Percentiles rank a stretch among this genome's conserved stretches.
Conservation (phyloP, 176 grass and related monocot genomes). For the Zizania latifolia region DNA sequence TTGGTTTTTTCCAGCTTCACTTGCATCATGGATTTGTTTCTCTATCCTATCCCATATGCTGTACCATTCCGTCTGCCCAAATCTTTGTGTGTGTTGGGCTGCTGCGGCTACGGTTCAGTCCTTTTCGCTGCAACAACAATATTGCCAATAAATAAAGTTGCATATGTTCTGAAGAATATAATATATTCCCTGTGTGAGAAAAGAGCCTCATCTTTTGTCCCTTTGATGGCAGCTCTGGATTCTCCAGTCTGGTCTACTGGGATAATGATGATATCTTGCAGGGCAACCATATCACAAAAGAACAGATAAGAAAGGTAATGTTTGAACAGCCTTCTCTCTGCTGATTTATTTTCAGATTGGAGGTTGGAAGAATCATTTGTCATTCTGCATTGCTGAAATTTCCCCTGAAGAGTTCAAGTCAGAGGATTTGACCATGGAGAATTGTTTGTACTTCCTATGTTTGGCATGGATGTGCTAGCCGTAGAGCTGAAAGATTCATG, state of each 20-base stretch:
- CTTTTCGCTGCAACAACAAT: background rate
- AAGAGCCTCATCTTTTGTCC: background rate
- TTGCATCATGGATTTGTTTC: slow-evolving; percentile 2
- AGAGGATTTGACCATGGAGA: background rate
- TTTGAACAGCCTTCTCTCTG: background rate
- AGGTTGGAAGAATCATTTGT: background rate
- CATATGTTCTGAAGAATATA: slow-evolving; percentile 31
- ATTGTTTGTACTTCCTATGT: background rate
- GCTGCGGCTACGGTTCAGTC: background rate
- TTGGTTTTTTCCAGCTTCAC: background rate
- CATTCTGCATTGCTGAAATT: background rate
- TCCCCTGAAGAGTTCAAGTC: background rate
- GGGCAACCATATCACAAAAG: background rate
- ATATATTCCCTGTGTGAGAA: slow-evolving; percentile 5
- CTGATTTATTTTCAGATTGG: background rate
- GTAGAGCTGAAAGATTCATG: background rate
- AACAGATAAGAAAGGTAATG: background rate
- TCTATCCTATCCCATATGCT: background rate
- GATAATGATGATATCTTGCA: background rate
- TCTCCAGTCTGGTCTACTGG: slow-evolving; percentile 25
- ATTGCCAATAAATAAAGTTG: background rate
- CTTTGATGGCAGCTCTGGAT: slow-evolving; percentile 16
- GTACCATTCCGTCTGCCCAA: background rate
- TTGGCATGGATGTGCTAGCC: background rate
- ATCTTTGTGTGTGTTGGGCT: background rate